These are phyloP conservation scores for Psilocybe cubensis DNA, from an alignment of 768 basidiomycete genomes.

Conservation along the genomic window DNA sequence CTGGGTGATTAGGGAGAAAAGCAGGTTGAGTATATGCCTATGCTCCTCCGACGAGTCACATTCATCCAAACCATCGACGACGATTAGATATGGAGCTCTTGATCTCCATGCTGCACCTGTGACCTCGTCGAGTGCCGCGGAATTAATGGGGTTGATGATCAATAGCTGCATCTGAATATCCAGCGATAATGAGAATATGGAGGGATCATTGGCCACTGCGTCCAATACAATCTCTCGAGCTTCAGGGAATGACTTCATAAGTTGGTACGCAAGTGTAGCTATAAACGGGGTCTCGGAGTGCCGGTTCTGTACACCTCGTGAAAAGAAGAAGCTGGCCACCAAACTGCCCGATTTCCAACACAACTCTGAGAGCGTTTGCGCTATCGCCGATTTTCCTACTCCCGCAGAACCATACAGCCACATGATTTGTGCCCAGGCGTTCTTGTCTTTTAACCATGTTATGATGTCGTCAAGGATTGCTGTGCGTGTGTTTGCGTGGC, in stretches of 20 bases:
- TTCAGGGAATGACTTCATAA: constrained; percentile 11
- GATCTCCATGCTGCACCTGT: no score
- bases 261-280: constrained; percentile 24
- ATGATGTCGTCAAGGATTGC: background rate
- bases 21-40: no score
- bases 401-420: constrained; percentile 24
- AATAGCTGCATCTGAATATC: constrained; percentile 9
- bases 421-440: constrained; percentile 1
- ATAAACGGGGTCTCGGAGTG: background rate
- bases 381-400: constrained; percentile 20
- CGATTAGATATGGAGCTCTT: no score
- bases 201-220: constrained; percentile 8
- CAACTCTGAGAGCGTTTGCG: constrained; percentile 15
- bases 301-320: background rate
- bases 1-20: no score
- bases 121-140: background rate
- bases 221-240: background rate
- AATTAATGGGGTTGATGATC: constrained; percentile 5
- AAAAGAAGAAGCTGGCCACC: constrained; percentile 12
- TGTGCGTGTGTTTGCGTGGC: constrained; percentile 6
- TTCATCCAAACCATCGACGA: no score
- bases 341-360: background rate
- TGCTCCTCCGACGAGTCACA: no score
- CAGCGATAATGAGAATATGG: constrained; percentile 8
- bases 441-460: background rate